Conservation (phyloP, 768 basidiomycete species). For the Cystobasidium onofrii region DNA sequence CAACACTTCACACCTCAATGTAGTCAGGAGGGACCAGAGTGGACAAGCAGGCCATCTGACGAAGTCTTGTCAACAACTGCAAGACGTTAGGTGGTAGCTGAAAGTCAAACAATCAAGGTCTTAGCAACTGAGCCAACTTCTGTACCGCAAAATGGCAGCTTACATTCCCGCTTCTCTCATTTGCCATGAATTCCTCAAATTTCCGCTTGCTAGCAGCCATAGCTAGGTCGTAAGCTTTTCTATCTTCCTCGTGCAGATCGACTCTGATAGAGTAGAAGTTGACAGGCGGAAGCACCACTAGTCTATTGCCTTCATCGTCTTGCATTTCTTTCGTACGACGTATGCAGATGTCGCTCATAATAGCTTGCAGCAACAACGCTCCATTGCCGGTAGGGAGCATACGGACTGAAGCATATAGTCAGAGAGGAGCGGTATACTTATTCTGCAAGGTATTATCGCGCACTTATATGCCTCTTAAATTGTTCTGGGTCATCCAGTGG, state of each 20-base stretch:
- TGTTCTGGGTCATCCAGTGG: slow-evolving; percentile 76
- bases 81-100: slow-evolving; percentile 57
- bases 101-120: slow-evolving; percentile 42
- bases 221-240: slow-evolving; percentile 53
- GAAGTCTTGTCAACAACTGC: slow-evolving; percentile 49
- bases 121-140: too few species aligned
- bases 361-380: slow-evolving; percentile 53
- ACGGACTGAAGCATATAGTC: too few species aligned
- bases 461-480: slow-evolving; percentile 63
- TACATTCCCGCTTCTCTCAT: slow-evolving; percentile 37
- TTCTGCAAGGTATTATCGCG: too few species aligned
- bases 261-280: slow-evolving; percentile 70
- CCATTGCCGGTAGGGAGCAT: slow-evolving; percentile 58
- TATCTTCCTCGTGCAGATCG: slow-evolving; percentile 46
- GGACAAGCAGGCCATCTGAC: slow-evolving; percentile 73
- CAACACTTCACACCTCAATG: background rate
- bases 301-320: slow-evolving; percentile 62
- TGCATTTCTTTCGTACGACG: slow-evolving; percentile 58
- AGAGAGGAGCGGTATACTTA: too few species aligned
- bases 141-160: slow-evolving; percentile 42
- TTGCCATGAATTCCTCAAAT: slow-evolving; percentile 31
- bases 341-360: slow-evolving; percentile 3
- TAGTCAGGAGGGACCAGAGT: slow-evolving; percentile 65
- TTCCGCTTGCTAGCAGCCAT: slow-evolving; percentile 22
- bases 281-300: slow-evolving; percentile 72